phyloP scores from a whole-genome alignment of 495 filamentous ascomycete genomes.

The Letharia columbiana region DNA sequence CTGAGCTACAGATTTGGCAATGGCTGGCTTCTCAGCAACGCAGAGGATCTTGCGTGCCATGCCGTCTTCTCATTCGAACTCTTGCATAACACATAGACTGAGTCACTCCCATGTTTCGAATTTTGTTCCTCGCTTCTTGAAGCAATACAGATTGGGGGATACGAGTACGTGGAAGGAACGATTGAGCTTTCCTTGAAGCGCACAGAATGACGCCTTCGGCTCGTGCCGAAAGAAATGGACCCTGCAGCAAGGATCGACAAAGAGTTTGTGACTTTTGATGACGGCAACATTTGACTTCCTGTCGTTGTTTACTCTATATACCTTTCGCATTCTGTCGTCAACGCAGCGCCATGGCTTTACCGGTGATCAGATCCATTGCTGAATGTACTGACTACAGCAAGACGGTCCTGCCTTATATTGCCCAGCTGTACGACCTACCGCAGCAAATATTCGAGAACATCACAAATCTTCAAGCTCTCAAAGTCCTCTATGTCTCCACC shows the following conservation, averaged over 20 bases:
- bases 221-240: conserved; percentile 7
- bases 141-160: neutral
- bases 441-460: conserved; percentile 49
- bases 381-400: conserved; percentile 66
- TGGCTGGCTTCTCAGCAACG: conserved; percentile 95
- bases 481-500: conserved; percentile 68
- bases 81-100: neutral
- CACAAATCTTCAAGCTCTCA: conserved; percentile 46
- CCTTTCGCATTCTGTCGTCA: neutral
- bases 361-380: conserved; percentile 53
- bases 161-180: neutral
- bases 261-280: neutral
- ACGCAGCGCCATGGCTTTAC: conserved; percentile 46
- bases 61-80: conserved; percentile 8
- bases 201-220: conserved; percentile 3
- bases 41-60: conserved; percentile 60
- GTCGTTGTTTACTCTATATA: neutral
- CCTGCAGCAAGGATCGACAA: conserved; percentile 8
- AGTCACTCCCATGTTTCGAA: conserved; percentile 4
- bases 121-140: neutral
- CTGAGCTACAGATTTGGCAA: conserved; percentile 84
- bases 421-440: conserved; percentile 68
- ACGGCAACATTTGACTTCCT: neutral
- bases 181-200: too few relatives aligned
- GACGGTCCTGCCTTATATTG: conserved; percentile 65